These are phyloP conservation scores for Lentinula sp. DNA, from an alignment of 768 basidiomycete species.

Conservation along the genomic window DNA sequence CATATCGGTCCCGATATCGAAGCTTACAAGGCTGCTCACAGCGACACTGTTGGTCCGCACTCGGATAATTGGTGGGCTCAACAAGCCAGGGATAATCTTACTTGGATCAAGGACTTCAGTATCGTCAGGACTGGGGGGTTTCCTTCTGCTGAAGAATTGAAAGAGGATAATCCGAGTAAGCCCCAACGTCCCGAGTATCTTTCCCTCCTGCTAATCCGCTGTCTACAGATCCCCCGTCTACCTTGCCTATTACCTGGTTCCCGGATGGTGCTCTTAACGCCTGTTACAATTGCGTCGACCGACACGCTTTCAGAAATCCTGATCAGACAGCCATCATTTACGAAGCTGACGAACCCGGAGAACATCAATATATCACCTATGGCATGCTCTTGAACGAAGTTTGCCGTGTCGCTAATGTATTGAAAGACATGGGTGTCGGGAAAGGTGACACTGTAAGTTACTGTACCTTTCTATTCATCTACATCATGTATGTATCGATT, in stretches of 20 bases:
- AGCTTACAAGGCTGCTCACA: constrained; percentile 67
- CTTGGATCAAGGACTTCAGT: not conserved
- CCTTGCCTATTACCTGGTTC: constrained; percentile 88
- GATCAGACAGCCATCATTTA: constrained; percentile 95
- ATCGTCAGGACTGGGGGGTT: not conserved
- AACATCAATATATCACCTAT: constrained; percentile 74
- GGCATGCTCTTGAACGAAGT: constrained; percentile 87
- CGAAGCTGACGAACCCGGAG: constrained; percentile 91
- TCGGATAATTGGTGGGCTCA: constrained; percentile 83
- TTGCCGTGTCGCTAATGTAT: constrained; percentile 83
- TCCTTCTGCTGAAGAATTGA: constrained; percentile 5
- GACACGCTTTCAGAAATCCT: constrained; percentile 90
- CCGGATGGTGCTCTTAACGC: constrained; percentile 91
- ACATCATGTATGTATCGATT: not conserved
- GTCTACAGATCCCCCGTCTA: constrained; percentile 91
- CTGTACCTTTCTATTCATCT: not conserved
- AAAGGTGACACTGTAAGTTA: constrained; percentile 30
- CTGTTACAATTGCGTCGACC: constrained; percentile 96
- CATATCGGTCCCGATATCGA: constrained; percentile 76
- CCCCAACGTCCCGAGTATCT: constrained; percentile 14
- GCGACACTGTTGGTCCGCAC: constrained; percentile 65
- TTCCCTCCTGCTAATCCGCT: constrained; percentile 68
- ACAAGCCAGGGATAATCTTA: not conserved
- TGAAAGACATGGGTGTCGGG: constrained; percentile 84
- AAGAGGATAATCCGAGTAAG: not conserved